phyloP scores from a whole-genome alignment of 148 eudicot species.

The Heliamphora exappendiculata region DNA sequence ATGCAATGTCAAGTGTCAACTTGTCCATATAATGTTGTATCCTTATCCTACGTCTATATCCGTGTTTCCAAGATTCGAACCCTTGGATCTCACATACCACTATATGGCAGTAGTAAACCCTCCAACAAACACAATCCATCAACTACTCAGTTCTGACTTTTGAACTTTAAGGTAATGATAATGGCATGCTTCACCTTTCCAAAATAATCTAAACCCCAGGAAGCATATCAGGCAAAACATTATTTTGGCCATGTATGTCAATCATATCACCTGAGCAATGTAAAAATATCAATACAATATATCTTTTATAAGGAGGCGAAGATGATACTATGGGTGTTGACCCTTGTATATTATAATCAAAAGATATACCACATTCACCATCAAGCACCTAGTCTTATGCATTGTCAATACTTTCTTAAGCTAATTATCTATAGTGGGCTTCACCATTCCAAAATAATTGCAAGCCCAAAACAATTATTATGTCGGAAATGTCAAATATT shows the following conservation, averaged over 20 bases:
- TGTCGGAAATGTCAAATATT: background rate
- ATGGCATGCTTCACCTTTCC: background rate
- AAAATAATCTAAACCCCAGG: background rate
- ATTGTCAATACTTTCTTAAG: background rate
- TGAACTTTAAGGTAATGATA: background rate
- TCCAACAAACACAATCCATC: background rate
- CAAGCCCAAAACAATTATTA: conserved; percentile 6
- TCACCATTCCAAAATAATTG: background rate
- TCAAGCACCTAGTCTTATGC: background rate
- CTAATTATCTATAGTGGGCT: background rate
- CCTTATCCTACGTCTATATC: no score
- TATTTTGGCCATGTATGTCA: background rate
- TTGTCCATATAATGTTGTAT: no score
- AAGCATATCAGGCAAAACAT: background rate
- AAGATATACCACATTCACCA: background rate
- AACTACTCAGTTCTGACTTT: background rate
- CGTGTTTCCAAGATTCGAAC: no score
- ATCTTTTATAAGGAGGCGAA: background rate
- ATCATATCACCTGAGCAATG: background rate
- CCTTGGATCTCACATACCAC: no score
- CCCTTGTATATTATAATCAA: background rate
- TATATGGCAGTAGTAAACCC: background rate
- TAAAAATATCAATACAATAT: background rate
- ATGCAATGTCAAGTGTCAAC: no score
- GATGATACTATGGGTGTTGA: background rate